Conservation (phyloP, 352 stramenopile species). For the Phytopythium oedochilum region DNA sequence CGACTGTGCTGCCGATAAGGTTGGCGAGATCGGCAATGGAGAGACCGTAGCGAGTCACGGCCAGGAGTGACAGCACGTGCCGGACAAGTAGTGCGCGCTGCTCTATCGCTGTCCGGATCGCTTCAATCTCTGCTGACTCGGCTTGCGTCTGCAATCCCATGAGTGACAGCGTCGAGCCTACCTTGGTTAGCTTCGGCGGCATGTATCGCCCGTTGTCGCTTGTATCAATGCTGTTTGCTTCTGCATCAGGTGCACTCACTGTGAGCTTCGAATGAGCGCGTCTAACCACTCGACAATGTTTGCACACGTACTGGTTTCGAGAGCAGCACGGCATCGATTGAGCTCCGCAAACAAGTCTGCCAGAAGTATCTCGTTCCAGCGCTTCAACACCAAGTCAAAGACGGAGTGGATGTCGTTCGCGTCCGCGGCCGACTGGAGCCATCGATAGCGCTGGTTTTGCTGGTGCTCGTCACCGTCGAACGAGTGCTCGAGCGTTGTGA, state of each 20-base stretch:
- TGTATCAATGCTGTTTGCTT: neutral
- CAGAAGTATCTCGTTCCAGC: conserved; percentile 71
- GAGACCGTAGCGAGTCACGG: conserved; percentile 64
- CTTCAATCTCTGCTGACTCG: conserved; percentile 43
- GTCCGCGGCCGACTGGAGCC: conserved; percentile 36
- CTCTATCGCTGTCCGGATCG: conserved; percentile 46
- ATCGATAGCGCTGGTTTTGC: conserved; percentile 23
- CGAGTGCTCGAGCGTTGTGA: conserved; percentile 58
- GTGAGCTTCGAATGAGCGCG: conserved; percentile 1
- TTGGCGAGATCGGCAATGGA: conserved; percentile 56
- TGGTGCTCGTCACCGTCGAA: conserved; percentile 5
- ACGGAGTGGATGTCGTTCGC: conserved; percentile 40
- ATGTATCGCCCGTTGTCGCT: neutral
- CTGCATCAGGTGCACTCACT: neutral
- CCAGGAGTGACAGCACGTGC: conserved; percentile 67
- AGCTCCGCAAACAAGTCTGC: conserved; percentile 43
- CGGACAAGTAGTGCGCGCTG: conserved; percentile 65
- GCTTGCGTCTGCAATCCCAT: neutral
- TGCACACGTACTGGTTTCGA: neutral
- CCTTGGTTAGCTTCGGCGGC: neutral
- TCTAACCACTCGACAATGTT: neutral
- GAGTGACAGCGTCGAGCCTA: neutral
- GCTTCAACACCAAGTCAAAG: conserved; percentile 66
- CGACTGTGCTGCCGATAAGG: conserved; percentile 49
- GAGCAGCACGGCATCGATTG: conserved; percentile 16